phyloP scores from a whole-genome alignment of 352 stramenopile genomes.

The Peronosclerospora sorghi region DNA sequence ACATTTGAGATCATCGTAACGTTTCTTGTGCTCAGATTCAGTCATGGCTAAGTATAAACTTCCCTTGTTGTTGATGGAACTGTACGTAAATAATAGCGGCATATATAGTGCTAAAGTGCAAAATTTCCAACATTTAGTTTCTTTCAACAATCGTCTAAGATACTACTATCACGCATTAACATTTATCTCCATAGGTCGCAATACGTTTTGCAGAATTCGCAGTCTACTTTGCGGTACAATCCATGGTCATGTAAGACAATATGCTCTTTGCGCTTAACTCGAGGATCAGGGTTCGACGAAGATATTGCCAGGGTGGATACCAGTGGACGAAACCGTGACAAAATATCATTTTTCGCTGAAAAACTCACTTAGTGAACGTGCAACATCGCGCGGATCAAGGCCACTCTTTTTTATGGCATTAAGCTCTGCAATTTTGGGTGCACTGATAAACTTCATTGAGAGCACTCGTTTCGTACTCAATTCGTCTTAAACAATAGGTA shows the following conservation, averaged over 20 bases:
- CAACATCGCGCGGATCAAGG: conserved; percentile 74
- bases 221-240: conserved; percentile 91
- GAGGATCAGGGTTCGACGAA: conserved; percentile 47
- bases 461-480: conserved; percentile 87
- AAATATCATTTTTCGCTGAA: conserved; percentile 95
- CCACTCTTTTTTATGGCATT: conserved; percentile 70
- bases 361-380: conserved; percentile 83
- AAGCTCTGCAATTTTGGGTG: conserved; percentile 88
- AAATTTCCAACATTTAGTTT: conserved; percentile 47
- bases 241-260: conserved; percentile 96
- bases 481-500: conserved; percentile 82
- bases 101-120: conserved; percentile 61
- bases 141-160: conserved; percentile 52
- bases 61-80: conserved; percentile 47
- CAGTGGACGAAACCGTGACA: conserved; percentile 93
- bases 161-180: conserved; percentile 80
- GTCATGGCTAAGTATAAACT: conserved; percentile 56
- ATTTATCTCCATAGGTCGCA: conserved; percentile 92
- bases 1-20: conserved; percentile 48
- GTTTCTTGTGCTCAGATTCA: conserved; percentile 44
- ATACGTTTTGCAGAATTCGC: conserved; percentile 90
- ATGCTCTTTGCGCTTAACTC: conserved; percentile 54
- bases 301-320: conserved; percentile 93
- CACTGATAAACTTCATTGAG: conserved; percentile 96
- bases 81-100: conserved; percentile 83